Evolutionary conservation across 371 early-diverging fungal genomes (phyloP), one percentile per base, ranked within the genome.

Genomic region (Mucor sp.): DNA sequence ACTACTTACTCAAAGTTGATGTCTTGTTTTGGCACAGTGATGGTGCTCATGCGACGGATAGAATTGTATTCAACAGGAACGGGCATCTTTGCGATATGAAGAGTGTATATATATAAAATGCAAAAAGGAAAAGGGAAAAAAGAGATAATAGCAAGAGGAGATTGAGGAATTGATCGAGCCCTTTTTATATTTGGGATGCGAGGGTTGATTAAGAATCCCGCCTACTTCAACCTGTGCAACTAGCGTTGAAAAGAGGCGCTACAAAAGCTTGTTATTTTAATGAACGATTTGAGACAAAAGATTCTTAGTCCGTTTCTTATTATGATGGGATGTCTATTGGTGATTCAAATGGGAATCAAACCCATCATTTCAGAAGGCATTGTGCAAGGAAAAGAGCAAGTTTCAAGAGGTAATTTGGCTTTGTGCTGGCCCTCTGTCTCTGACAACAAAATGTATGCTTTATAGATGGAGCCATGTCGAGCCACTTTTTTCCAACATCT

Each of bases 21-120:
- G 53, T 76, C 75, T 62, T 79, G 77, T 30, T 77, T 78, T 5
- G 78, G 78, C 23, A 78, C 70, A 27, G 73, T 79, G 44, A 79
- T 68, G n/a, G 75, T 76, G 58, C 80, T 79, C 74, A 76, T 76
- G 67, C 80, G 80, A 11, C 80, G 72, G 60, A 70, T 48, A 33
- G 68, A 73, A 58, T 35, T 67, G 30, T 68, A 70, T 69, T 79
- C 80, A 69, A 79, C 69, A 66, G 80, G 80, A 27, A 71, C 74
- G 63, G 80, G 80, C 80, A 79, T 79, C 12, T 67, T 73, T 17
- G 41, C 35, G 15, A 14, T 64, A 32, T 50, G 33, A 7, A 39
- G 33, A 17, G 39, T 39, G 27, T 63, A 11, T 67, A 44, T 67
- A 44, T 57, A 39, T 48, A 32, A 35, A 37, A 35, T 17, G 21